Conservation (phyloP, 768 basidiomycete genomes). For the Leccinum variicolor region DNA sequence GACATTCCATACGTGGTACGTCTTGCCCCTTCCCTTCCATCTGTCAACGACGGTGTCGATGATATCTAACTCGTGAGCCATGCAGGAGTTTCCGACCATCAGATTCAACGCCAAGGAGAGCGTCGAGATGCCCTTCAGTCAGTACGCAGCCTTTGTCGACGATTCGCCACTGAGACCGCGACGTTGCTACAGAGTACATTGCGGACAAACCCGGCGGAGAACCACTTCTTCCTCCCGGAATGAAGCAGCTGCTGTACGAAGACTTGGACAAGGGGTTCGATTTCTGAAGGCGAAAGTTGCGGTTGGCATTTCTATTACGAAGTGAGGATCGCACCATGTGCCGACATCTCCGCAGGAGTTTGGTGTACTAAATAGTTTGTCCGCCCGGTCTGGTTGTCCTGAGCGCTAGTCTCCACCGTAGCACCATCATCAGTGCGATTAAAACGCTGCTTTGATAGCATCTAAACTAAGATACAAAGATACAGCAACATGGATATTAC, state of each 20-base stretch:
- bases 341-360: too few relatives aligned
- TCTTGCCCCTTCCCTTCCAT: background rate
- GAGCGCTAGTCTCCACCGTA: background rate
- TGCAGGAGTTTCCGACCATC: conserved; percentile 87
- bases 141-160: conserved; percentile 28
- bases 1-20: conserved; percentile 73
- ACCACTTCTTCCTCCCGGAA: conserved; percentile 83
- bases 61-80: background rate
- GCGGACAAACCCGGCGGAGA: conserved; percentile 43
- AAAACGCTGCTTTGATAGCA: background rate
- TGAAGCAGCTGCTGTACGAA: conserved; percentile 80
- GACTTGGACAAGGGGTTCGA: conserved; percentile 89
- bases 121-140: conserved; percentile 98
- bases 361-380: too few relatives aligned
- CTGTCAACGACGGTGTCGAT: background rate
- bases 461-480: conserved; percentile 16
- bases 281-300: conserved; percentile 9
- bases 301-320: too few relatives aligned
- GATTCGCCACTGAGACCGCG: background rate
- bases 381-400: background rate
- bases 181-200: conserved; percentile 43
- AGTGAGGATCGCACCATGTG: background rate
- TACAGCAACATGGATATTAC: conserved; percentile 20
- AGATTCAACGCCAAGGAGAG: conserved; percentile 82
- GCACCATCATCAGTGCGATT: background rate